Base-by-base conservation (phyloP, 192 early-diverging fungal species). In the Gryganskiella cystojenkinii region DNA sequence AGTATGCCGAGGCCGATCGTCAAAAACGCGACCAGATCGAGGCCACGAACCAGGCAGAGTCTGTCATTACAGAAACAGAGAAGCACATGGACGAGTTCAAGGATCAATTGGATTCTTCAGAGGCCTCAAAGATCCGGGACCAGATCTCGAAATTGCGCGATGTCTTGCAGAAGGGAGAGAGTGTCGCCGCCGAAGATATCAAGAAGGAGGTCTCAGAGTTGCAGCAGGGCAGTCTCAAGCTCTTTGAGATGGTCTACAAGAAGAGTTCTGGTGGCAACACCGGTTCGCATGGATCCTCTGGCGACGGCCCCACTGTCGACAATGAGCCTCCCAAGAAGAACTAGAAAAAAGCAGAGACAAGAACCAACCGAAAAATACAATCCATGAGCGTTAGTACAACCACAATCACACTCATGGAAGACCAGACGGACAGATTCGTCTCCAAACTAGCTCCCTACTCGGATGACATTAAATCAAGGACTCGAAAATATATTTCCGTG, bases 181-280 rank as follows among this genome's bases (percentile, higher is more conserved):
- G 72, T 22, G 71, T 90, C 40, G 89, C 87, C 34, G 87, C 93
- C 19, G 96, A 99, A 63, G 90, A 95, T 25, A 90, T 99, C 82
- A 96, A 95, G 90, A 82, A 89, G 82, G 91, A 96, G 83, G 83
- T 89, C 37, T 86, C 85, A 61, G 95, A 93, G 54, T 78, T 98
- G 66, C 97, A 99, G 87, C 90, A 92, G 79, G 90, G 88, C 14
- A 90, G 89, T 59, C 83, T 99, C 61, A 99, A 99, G 87, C 87
- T 99, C 56, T 99, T 99, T 74, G 95, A 99, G 89, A 90, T 95
- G 90, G 94, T 94, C 15, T 98, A 99, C 91, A 95, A 98, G 91
- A 92, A 91, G 71, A 64, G 64, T 19, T 49, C 51, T 11, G 30
- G 45, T 6, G 53, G 46, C 25, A 43, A 56, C 11, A 50, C 54